phyloP scores from a whole-genome alignment of 2,329 filamentous ascomycete genomes.

The Fusarium falciforme region DNA sequence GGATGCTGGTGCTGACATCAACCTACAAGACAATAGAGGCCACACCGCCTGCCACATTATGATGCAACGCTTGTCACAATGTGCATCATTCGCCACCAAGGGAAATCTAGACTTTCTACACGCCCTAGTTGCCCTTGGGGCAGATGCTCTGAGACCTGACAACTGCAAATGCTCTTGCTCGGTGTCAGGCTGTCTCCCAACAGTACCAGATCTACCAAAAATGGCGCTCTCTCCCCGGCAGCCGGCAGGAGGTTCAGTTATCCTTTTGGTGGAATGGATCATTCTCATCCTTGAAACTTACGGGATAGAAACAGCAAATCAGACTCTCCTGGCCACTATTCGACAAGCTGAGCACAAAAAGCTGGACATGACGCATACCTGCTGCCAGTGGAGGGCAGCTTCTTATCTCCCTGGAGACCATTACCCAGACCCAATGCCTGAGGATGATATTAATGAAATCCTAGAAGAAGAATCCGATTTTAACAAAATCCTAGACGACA shows the following conservation, averaged over 20 bases:
- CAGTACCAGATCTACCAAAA: no score
- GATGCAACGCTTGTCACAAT: no score
- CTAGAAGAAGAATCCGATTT: conserved; percentile 4
- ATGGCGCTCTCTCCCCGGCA: fast-evolving
- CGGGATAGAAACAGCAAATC: background rate
- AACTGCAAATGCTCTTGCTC: conserved; percentile 8
- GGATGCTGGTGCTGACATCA: background rate
- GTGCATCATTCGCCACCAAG: no score
- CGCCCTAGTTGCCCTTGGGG: background rate
- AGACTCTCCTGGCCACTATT: background rate
- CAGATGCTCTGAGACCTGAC: background rate
- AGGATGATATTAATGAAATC: background rate
- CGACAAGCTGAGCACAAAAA: background rate
- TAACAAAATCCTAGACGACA: background rate
- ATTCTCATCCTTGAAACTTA: background rate
- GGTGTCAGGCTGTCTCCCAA: background rate
- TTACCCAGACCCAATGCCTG: no score
- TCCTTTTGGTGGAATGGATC: background rate
- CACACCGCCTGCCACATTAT: background rate
- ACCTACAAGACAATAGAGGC: background rate
- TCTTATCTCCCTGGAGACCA: no score
- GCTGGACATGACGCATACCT: background rate
- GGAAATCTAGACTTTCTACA: background rate
- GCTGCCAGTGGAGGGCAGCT: background rate
- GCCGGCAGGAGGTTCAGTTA: background rate